These are phyloP conservation scores for Chalara sp. DNA, from an alignment of 2,329 filamentous ascomycete species.

Conservation along the genomic window DNA sequence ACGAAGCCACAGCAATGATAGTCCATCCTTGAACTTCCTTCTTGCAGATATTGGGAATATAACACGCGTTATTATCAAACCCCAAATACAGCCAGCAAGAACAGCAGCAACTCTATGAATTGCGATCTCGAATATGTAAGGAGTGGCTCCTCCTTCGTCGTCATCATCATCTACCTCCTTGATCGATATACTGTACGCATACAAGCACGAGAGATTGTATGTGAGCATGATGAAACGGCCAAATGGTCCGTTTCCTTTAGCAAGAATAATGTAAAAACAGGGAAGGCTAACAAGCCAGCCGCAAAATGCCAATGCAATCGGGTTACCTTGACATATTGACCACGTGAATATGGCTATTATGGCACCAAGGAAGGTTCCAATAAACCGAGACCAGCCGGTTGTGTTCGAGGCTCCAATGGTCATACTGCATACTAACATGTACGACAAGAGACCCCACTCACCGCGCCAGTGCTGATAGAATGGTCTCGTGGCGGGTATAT, in stretches of 20 bases:
- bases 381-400: conserved; percentile 77
- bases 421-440: conserved; percentile 98
- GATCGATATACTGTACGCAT: conserved; percentile 84
- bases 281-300: conserved; percentile 76
- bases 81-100: conserved; percentile 83
- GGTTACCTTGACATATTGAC: conserved; percentile 68
- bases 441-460: conserved; percentile 93
- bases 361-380: conserved; percentile 80
- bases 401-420: conserved; percentile 95
- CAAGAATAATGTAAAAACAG: conserved; percentile 87
- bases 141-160: conserved; percentile 78
- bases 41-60: conserved; percentile 94
- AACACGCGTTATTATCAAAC: conserved; percentile 78
- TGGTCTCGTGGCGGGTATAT: conserved; percentile 69
- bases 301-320: conserved; percentile 67
- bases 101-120: conserved; percentile 84
- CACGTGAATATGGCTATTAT: conserved; percentile 69
- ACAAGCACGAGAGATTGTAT: conserved; percentile 91
- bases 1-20: conserved; percentile 86
- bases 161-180: conserved; percentile 76
- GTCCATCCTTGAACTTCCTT: conserved; percentile 78
- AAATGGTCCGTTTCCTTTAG: conserved; percentile 76
- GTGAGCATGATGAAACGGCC: conserved; percentile 91
- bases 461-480: conserved; percentile 84
- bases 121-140: conserved; percentile 81